Evolutionary conservation across 2,329 filamentous ascomycete species (phyloP).

Genomic region (Cytospora chrysosperma): DNA sequence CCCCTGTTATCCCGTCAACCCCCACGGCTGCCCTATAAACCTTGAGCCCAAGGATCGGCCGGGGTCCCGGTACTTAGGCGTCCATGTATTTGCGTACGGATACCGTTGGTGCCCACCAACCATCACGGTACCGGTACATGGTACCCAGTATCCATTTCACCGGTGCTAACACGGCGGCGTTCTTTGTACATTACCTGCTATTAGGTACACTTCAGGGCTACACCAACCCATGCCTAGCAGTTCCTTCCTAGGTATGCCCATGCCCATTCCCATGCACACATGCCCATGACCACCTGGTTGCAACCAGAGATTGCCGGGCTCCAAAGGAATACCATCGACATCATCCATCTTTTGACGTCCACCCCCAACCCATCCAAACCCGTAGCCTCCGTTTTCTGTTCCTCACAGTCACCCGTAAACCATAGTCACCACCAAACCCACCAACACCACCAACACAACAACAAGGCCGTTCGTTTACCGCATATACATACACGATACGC

Average conservation of each 20-base stretch:
- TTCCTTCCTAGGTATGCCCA: neutral
- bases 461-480: neutral
- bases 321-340: slow-evolving; percentile 9
- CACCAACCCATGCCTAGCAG: neutral
- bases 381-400: slow-evolving; percentile 2
- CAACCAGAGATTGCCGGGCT: neutral
- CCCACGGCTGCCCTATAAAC: neutral
- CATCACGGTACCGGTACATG: neutral
- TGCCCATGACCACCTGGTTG: no score
- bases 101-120: neutral
- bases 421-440: neutral
- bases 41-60: neutral
- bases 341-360: slow-evolving; percentile 10
- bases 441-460: neutral
- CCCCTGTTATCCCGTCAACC: neutral
- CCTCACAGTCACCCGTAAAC: slow-evolving; percentile 2
- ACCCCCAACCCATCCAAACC: no score
- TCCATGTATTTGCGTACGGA: neutral
- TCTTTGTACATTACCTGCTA: no score
- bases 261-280: neutral
- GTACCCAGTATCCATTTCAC: neutral
- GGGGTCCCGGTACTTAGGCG: neutral
- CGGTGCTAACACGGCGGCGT: neutral
- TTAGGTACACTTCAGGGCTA: no score
- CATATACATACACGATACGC: slow-evolving; percentile 1